These are phyloP conservation scores for Passalora sequoiae DNA, from an alignment of 2,329 filamentous ascomycete genomes.

Conservation along the genomic window DNA sequence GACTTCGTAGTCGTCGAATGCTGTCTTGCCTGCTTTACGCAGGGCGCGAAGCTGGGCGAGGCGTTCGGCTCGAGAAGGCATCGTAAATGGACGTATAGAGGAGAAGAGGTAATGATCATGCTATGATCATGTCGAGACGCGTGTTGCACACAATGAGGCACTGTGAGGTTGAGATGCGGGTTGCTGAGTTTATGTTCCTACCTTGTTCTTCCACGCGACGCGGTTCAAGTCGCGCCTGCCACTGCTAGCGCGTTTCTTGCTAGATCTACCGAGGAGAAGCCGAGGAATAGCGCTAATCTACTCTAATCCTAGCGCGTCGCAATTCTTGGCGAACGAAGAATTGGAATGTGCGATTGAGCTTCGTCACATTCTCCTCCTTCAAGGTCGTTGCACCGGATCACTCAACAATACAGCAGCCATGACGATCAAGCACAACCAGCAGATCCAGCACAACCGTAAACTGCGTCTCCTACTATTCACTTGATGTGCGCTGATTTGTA, in stretches of 20 bases:
- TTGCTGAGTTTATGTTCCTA: too few species aligned
- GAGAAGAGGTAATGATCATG: not conserved
- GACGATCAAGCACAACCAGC: slow-evolving; percentile 99
- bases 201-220: not conserved
- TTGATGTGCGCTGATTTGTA: slow-evolving; percentile 11
- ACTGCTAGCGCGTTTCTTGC: not conserved
- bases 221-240: not conserved
- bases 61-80: slow-evolving; percentile 33
- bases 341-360: too few species aligned
- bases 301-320: too few species aligned
- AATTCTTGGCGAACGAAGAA: not conserved
- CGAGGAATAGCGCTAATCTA: too few species aligned
- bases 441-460: slow-evolving; percentile 82
- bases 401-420: slow-evolving; percentile 34
- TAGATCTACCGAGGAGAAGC: too few species aligned
- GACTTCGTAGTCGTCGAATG: slow-evolving; percentile 79
- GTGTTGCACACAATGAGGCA: too few species aligned
- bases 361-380: too few species aligned
- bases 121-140: not conserved
- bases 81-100: slow-evolving; percentile 12
- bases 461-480: slow-evolving; percentile 1
- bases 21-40: slow-evolving; percentile 84
- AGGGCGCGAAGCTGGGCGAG: slow-evolving; percentile 76
- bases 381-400: too few species aligned
- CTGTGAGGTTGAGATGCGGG: too few species aligned